Conservation (phyloP, 179 eudicot genomes). For the Spinacia oleracea region DNA sequence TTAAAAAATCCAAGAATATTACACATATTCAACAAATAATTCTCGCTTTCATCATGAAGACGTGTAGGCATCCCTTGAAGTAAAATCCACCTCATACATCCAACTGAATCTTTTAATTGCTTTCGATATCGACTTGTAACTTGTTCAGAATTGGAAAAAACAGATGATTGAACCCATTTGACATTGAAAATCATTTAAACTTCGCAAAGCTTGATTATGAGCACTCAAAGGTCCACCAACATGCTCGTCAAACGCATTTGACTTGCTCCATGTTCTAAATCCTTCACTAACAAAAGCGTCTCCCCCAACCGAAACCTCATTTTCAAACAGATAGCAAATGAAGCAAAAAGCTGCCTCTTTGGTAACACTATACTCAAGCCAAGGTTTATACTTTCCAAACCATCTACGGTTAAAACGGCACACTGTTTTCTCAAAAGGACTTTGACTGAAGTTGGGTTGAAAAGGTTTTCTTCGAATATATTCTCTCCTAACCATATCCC, state of each 20-base stretch:
- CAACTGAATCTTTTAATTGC: neutral
- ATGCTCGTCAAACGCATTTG: neutral
- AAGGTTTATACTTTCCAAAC: neutral
- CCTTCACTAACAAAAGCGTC: slow-evolving; percentile 6
- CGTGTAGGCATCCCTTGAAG: neutral
- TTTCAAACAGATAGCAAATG: neutral
- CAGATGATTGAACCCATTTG: neutral
- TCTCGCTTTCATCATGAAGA: neutral
- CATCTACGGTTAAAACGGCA: neutral
- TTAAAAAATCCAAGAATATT: neutral
- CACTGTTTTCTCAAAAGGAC: neutral
- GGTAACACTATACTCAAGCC: neutral
- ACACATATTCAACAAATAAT: neutral
- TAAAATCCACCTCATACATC: neutral
- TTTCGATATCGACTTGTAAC: neutral
- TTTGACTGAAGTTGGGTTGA: neutral
- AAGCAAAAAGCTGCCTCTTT: neutral
- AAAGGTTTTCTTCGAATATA: neutral
- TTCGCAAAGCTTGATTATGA: neutral
- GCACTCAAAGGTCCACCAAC: neutral
- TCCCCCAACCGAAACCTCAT: neutral
- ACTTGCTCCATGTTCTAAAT: slow-evolving; percentile 1
- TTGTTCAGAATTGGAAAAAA: neutral
- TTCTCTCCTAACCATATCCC: neutral
- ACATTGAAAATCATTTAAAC: neutral